Conservation (phyloP, 371 early-diverging fungal genomes). For the Apophysomyces trapeziformis region DNA sequence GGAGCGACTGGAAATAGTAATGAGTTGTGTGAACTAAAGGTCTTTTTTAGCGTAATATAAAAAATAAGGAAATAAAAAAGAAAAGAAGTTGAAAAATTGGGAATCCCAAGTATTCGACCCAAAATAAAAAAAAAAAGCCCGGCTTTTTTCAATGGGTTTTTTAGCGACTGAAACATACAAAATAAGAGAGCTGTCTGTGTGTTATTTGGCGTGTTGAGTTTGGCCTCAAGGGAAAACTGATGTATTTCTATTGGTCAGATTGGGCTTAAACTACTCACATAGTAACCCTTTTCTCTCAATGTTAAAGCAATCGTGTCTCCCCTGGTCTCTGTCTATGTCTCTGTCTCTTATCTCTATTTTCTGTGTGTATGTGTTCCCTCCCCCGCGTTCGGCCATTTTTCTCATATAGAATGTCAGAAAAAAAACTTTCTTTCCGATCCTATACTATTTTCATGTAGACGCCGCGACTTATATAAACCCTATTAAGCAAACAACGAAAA, state of each 20-base stretch:
- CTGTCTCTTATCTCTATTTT: background rate
- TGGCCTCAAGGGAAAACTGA: background rate
- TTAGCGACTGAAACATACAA: constrained; percentile 24
- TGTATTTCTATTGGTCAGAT: no score
- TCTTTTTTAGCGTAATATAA: constrained; percentile 12
- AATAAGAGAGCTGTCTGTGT: constrained; percentile 17
- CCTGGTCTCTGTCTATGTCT: no score
- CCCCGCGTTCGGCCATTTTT: background rate
- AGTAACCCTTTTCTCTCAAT: constrained; percentile 13
- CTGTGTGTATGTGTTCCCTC: constrained; percentile 7
- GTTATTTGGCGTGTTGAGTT: background rate
- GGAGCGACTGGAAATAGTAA: constrained; percentile 28
- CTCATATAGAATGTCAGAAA: no score
- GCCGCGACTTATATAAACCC: background rate
- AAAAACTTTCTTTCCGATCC: background rate
- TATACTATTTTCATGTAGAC: constrained; percentile 16
- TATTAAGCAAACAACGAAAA: constrained; percentile 2
- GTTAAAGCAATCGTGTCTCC: no score
- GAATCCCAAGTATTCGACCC: background rate
- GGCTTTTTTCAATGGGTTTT: background rate
- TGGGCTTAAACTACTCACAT: background rate
- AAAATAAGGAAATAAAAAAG: constrained; percentile 23
- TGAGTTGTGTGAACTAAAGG: constrained; percentile 16
- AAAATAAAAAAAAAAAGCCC: constrained; percentile 33
- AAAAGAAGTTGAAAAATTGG: constrained; percentile 7